Percentiles rank a stretch among this genome's conserved stretches.
Evolutionary conservation across 2,329 filamentous ascomycete species (phyloP).

Genomic region (Pezicula neosporulosa): DNA sequence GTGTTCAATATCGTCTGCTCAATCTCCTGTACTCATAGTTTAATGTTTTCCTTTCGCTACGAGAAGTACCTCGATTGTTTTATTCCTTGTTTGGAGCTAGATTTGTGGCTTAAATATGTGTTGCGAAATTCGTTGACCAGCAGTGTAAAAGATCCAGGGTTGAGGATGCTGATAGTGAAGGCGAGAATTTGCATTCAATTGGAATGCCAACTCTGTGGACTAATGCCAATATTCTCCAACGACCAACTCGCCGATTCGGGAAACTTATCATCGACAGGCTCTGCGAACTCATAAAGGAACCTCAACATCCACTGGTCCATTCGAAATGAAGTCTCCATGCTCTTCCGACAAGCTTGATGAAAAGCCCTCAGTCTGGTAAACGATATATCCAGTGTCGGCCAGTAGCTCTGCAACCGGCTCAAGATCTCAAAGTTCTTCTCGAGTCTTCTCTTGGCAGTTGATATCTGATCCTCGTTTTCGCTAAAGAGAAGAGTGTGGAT

Average conservation of each 20-base stretch:
- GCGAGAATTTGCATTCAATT: too few species aligned
- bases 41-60: too few species aligned
- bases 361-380: constrained; percentile 35
- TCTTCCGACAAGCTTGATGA: constrained; percentile 34
- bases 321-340: constrained; percentile 31
- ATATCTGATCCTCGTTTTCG: constrained; percentile 31
- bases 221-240: not conserved
- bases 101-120: too few species aligned
- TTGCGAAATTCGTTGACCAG: too few species aligned
- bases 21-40: too few species aligned
- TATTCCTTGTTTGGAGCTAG: too few species aligned
- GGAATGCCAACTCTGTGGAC: not conserved
- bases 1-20: too few species aligned
- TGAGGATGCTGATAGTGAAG: too few species aligned
- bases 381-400: constrained; percentile 35
- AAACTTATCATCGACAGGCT: constrained; percentile 3
- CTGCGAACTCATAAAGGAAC: constrained; percentile 21
- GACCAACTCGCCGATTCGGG: constrained; percentile 1
- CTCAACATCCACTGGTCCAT: constrained; percentile 37
- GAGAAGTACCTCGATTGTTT: too few species aligned
- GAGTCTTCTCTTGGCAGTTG: constrained; percentile 30
- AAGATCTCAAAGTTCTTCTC: constrained; percentile 41
- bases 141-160: too few species aligned
- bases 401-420: constrained; percentile 33
- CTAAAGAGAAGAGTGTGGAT: constrained; percentile 40